phyloP scores from a whole-genome alignment of 768 basidiomycete species.

The Russula abietina region DNA sequence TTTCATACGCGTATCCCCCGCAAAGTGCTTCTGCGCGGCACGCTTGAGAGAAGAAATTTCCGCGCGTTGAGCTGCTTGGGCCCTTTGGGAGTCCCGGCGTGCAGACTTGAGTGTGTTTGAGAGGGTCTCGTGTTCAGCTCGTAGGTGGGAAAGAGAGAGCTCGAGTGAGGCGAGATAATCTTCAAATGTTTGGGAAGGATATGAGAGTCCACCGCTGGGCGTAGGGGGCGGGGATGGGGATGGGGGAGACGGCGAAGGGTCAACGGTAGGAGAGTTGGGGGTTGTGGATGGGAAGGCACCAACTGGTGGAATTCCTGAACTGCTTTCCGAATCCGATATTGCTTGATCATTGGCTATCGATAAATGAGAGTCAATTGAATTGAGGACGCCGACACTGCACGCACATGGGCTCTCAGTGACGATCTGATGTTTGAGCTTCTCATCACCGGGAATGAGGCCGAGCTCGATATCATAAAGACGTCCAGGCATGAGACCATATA shows the following conservation, averaged over 20 bases:
- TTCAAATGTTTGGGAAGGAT: conserved; percentile 48
- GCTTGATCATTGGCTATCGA: conserved; percentile 3
- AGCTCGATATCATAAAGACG: conserved; percentile 89
- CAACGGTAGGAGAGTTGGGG: conserved; percentile 5
- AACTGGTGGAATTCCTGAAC: conserved; percentile 4
- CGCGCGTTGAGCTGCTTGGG: conserved; percentile 69
- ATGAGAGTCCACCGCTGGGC: conserved; percentile 26
- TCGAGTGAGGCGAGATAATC: conserved; percentile 63
- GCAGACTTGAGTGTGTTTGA: conserved; percentile 66
- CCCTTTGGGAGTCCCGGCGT: conserved; percentile 76
- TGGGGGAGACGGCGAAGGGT: conserved; percentile 23
- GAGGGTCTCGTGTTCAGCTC: conserved; percentile 63
- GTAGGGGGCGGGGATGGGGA: conserved; percentile 22
- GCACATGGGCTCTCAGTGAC: conserved; percentile 50
- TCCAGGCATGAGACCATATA: conserved; percentile 84
- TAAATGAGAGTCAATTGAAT: neutral
- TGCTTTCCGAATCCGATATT: conserved; percentile 8
- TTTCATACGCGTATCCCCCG: conserved; percentile 69
- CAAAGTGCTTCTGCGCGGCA: conserved; percentile 70
- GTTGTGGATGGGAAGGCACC: conserved; percentile 4
- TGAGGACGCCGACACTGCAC: conserved; percentile 19
- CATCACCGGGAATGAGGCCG: conserved; percentile 59
- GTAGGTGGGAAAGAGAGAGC: conserved; percentile 55
- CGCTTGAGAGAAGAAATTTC: conserved; percentile 84
- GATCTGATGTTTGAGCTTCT: conserved; percentile 55